These are phyloP conservation scores for Amylocystis lapponica DNA, from an alignment of 768 basidiomycete species.

Conservation along the genomic window DNA sequence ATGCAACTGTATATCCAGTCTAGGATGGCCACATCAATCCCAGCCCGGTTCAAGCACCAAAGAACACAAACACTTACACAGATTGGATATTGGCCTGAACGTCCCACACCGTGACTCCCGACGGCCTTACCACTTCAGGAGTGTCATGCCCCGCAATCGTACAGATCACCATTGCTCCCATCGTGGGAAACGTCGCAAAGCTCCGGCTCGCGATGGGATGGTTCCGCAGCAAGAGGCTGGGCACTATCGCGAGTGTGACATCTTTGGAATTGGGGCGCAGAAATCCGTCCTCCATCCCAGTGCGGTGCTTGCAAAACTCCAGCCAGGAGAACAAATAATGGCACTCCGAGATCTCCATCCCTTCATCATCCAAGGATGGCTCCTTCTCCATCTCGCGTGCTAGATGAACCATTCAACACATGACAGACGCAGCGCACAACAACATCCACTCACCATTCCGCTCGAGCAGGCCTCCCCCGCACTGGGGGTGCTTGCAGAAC, in stretches of 20 bases:
- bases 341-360: conserved; percentile 1
- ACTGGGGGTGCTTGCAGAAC: conserved; percentile 13
- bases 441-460: conserved; percentile 8
- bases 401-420: not conserved
- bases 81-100: no score
- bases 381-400: no score
- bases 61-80: no score
- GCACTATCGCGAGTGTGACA: not conserved
- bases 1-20: no score
- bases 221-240: not conserved
- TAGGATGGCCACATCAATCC: no score
- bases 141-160: no score
- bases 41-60: no score
- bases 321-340: conserved; percentile 6
- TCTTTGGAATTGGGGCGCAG: conserved; percentile 3
- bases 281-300: not conserved
- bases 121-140: no score
- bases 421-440: not conserved
- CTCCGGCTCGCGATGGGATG: conserved; percentile 10
- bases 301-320: not conserved
- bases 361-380: no score
- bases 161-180: no score
- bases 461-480: conserved; percentile 12
- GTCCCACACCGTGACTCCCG: no score
- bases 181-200: conserved; percentile 9